Base-by-base conservation (phyloP, 2,329 filamentous ascomycete species). In the Geoglossum cookeanum region DNA sequence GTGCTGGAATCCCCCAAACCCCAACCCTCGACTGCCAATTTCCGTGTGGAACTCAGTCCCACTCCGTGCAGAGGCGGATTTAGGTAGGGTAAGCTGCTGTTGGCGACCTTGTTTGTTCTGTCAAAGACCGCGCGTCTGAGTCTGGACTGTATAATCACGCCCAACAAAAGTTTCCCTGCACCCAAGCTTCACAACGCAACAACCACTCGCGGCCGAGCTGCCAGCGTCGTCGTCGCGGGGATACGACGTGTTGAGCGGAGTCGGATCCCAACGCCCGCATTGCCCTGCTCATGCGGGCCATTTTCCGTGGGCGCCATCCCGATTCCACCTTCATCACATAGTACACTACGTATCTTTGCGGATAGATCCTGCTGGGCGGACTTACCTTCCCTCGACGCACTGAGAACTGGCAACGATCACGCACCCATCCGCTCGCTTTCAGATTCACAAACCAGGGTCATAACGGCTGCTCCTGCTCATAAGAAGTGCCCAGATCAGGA, bases 391-490 rank as follows among this genome's bases (percentile, higher is more conserved):
- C 42, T 45, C n/a, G 42, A 45, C 42, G 15, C 49, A 53, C 30
- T 53, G 32, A 53, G 49, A n/a, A 37, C 49, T 27, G 30, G 32
- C 49, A n/a, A 37, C 49, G 49, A 53, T 53, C 17, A 35, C 49
- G 49, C 49, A 53, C 30, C 32, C 49, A 53, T 53, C 49, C 49
- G 49, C 32, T 53, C 49, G 49, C 49, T 53, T 53, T 53, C 15
- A 9, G 5, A 7, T 22, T 53, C 30, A 11, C 30, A 53, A 53
- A 32, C 49, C 49, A 53, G 49, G 49, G 32, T 32, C 49, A 13
- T 53, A 22, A 32, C 49, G 48, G 48, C 48, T 52, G 48, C 48
- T 52, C 29, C 32, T 53, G 49, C 49, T 53, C 30, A 22, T 53
- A 30, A 17, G 35, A 11, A 53, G 6, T 53, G 33, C n/a, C n/a